These are phyloP conservation scores for Cordyceps cicadae DNA, from an alignment of 2,329 filamentous ascomycete genomes.

Conservation along the genomic window DNA sequence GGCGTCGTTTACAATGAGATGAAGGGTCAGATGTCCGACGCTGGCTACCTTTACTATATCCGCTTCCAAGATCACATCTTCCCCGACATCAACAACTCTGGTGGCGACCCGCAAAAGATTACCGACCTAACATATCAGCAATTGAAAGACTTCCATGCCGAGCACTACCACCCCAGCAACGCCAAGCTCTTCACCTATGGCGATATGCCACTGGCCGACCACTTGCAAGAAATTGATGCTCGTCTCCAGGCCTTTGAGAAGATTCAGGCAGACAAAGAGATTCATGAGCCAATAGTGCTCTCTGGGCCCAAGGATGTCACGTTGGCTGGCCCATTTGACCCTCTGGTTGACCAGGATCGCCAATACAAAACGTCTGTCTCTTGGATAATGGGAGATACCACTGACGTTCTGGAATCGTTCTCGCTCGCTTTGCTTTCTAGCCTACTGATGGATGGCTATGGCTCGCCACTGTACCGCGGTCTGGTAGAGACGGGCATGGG, in stretches of 20 bases:
- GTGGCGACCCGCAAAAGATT: conserved; percentile 92
- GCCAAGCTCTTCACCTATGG: conserved; percentile 94
- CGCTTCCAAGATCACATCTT: conserved; percentile 91
- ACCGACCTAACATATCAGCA: conserved; percentile 91
- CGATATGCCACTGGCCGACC: conserved; percentile 76
- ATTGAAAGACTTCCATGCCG: conserved; percentile 76
- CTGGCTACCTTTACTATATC: conserved; percentile 92
- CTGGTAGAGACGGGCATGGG: conserved; percentile 85
- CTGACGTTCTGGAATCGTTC: conserved; percentile 80
- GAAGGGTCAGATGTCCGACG: conserved; percentile 98
- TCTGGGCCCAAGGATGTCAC: conserved; percentile 60
- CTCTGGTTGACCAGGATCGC: conserved; percentile 73
- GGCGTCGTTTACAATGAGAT: conserved; percentile 99
- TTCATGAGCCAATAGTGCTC: conserved; percentile 70
- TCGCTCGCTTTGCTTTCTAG: conserved; percentile 74
- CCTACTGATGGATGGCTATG: conserved; percentile 86
- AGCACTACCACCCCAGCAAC: conserved; percentile 97
- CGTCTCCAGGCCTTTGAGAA: conserved; percentile 67
- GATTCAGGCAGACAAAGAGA: conserved; percentile 59
- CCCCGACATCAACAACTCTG: conserved; percentile 90
- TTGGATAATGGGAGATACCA: conserved; percentile 80
- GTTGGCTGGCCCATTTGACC: conserved; percentile 75
- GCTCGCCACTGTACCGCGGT: conserved; percentile 82
- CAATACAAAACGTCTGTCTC: conserved; percentile 92
- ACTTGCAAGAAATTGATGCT: conserved; percentile 69